Evolutionary conservation across 2,329 filamentous ascomycete species (phyloP), one percentile per base, ranked within the genome.

Genomic region (Capronia americana): DNA sequence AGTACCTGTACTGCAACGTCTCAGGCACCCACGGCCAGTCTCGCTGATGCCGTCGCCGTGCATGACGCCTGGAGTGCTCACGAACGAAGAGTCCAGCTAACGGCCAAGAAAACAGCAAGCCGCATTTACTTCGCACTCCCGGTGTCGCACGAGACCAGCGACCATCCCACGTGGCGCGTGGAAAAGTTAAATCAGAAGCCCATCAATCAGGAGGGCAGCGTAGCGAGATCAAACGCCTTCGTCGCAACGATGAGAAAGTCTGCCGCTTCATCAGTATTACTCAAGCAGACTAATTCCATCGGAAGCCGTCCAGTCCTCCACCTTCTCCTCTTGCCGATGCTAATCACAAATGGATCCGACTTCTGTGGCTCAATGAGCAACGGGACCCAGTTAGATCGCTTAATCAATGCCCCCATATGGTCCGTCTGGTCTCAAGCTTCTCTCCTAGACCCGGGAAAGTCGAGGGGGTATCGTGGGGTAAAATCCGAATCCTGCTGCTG

Each of bases 191-290:
- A 24, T 41, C 1, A 32, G 24, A n/a, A 32, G n/a, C 11, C 56
- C 4, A n/a, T 58, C 23, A 50, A 59, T 51, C 57, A 59, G 57
- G 32, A 48, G 23, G 30, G 24, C 24, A 24, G 24, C 4, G 7
- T 59, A 50, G 41, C 57, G 57, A 59, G 41, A 50, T 28, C 8
- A 14, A 11, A 51, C 8, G 17, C n/a, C 32, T 10, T n/a, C 26
- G 24, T 11, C 24, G 20, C 46, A 34, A 59, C 41, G 26, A 3
- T 1, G 2, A 14, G n/a, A 26, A 59, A 59, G 12, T 4, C 20
- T 59, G 24, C 24, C 23, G 57, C 57, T 59, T 59, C 26, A 20
- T 59, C 57, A 59, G 17, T 12, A 50, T 59, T 44, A 14, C 57
- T 28, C 32, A 51, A 30, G 20, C 48, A 38, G 57, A 44, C 23